Percentiles rank a stretch among this genome's conserved stretches.
Evolutionary conservation across 2,329 filamentous ascomycete genomes (phyloP).

Genomic region (Beauveria asiatica): DNA sequence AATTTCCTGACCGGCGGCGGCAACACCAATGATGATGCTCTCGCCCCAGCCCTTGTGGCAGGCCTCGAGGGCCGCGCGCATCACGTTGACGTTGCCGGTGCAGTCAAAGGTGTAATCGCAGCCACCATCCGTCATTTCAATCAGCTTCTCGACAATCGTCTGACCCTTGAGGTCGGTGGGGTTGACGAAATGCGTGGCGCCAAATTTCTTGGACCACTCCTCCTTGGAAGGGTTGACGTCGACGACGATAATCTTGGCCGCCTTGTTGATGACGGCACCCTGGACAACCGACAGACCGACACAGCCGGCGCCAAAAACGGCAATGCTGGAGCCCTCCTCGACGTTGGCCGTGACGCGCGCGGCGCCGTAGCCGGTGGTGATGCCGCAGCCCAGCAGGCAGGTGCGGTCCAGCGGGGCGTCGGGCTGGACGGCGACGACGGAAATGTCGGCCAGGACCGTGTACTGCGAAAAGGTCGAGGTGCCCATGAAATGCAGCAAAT

Average conservation of each 20-base stretch:
- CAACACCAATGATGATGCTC: slow-evolving; percentile 96
- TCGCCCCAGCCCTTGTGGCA: slow-evolving; percentile 99
- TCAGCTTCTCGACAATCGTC: slow-evolving; percentile 82
- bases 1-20: slow-evolving; percentile 93
- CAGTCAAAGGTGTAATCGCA: slow-evolving; percentile 99
- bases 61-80: slow-evolving; percentile 90
- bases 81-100: slow-evolving; percentile 93
- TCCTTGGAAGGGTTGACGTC: slow-evolving; percentile 83
- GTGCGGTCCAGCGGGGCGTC: slow-evolving; percentile 93
- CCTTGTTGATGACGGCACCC: slow-evolving; percentile 78
- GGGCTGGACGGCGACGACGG: slow-evolving; percentile 83
- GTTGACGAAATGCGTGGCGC: slow-evolving; percentile 95
- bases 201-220: slow-evolving; percentile 88
- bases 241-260: slow-evolving; percentile 65
- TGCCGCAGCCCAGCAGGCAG: slow-evolving; percentile 92
- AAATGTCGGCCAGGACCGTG: slow-evolving; percentile 97
- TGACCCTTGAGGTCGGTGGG: slow-evolving; percentile 69
- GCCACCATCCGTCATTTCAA: slow-evolving; percentile 96
- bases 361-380: slow-evolving; percentile 96
- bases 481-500: slow-evolving; percentile 98
- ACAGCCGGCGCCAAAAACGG: slow-evolving; percentile 91
- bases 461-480: slow-evolving; percentile 98
- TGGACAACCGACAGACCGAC: slow-evolving; percentile 94
- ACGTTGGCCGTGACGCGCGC: slow-evolving; percentile 88
- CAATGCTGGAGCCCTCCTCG: slow-evolving; percentile 81